Evolutionary conservation across 2,329 filamentous ascomycete species (phyloP), one percentile per base, ranked within the genome.

Genomic region (Fusarium setosum): DNA sequence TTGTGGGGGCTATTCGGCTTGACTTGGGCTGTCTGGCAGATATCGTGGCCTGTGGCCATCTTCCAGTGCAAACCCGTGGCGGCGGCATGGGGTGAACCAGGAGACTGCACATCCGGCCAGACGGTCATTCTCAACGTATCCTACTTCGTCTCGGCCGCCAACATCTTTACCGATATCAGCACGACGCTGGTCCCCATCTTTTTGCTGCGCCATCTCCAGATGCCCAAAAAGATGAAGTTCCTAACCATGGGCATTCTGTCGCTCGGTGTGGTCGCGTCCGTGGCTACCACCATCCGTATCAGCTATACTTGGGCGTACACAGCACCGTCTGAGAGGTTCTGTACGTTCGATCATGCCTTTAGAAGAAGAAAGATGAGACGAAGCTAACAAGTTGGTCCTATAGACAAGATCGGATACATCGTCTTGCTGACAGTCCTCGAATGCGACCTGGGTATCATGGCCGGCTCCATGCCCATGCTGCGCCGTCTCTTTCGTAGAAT

Each of bases 381-480:
- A 18, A 47, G 15, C 42, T 59, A 6, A 56, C 21, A 5, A 6
- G 5, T 29, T 29, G 9, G 12, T 37, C 24, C 2, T 23, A 6
- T 13, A 71, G 69, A 62, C 52, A 29, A 49, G 13, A 57, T 71
- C 20, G 69, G 60, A 11, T 64, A 70, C 26, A 69, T 72, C 21
- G 59, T 72, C 24, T 10, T 73, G 5, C 61, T 65, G 32, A 73
- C 71, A 4, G 61, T 73, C 4, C 44, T 72, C 40, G 70, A 73
- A 31, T 72, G 70, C 41, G 60, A 65, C 29, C 29, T 73, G 18
- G 70, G 70, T 13, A 70, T 73, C 56, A 67, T 72, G 24, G 63
- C 67, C 12, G 71, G 71, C 11, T 72, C 62, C 15, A 59, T 73
- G 40, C 68, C 71, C 8, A 70, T 70, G 65, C 55, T 73, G 11